Base-by-base conservation (phyloP, 2,329 filamentous ascomycete species). In the Aspergillus floridensis region DNA sequence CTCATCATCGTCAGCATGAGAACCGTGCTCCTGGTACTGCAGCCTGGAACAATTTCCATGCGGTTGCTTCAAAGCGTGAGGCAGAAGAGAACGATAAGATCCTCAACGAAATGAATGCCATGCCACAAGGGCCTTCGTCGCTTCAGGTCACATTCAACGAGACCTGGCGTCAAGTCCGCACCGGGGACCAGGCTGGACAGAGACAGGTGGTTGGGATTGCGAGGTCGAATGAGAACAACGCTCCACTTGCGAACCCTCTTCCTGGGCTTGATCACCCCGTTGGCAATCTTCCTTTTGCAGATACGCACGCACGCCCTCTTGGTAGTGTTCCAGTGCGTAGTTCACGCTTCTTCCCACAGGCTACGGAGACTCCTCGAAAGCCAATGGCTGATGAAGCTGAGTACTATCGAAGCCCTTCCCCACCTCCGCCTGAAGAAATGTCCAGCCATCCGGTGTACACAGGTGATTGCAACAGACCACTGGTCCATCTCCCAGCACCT, bases 371-470 rank as follows among this genome's bases (percentile, higher is more conserved):
- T 61, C 64, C 56, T 50, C 76, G 69, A 68, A 74, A 66, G 61
- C 68, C 70, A 44, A 58, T 66, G 31, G 65, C 63, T 58, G 69
- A 72, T 53, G 72, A 75, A 55, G 57, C 59, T 53, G 73, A 71
- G 57, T 71, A 70, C 60, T 66, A 71, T 59, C 73, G 72, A 57
- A 77, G 74, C 59, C 75, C 75, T 31, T 82, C 80, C 24, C 80
- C 85, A 31, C 84, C 84, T 35, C 85, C 85, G 6, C 85, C 86
- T 5, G 86, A 88, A 64, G 78, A 80, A 58, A 65, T 76, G 66
- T 81, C 81, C 5, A 79, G 78, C 55, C 78, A 88, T 67, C 85
- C 85, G 16, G 85, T 80, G 3, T 84, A 83, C 66, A 79, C 76
- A 57, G 80, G 82, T 41, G 77, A 82, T 61, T 72, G 71, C 12